Conservation (phyloP, 805 yeast genomes). For the Metschnikowia lunata region DNA sequence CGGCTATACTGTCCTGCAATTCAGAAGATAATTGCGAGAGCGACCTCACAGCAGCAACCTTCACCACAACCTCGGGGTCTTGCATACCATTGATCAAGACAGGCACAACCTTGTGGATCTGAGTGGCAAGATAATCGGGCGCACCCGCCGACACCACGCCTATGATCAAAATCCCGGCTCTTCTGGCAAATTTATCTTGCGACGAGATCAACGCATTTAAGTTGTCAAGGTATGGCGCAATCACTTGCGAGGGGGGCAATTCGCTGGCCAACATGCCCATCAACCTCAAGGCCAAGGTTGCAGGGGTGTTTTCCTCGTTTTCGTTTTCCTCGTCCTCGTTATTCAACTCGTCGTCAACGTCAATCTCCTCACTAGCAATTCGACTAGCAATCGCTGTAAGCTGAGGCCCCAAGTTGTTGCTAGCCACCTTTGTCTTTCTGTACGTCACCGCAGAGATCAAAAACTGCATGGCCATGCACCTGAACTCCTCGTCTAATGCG, state of each 20-base stretch:
- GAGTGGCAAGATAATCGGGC: constrained; percentile 82
- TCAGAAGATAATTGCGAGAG: constrained; percentile 75
- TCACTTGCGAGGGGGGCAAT: constrained; percentile 90
- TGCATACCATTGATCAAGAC: constrained; percentile 71
- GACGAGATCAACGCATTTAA: constrained; percentile 47
- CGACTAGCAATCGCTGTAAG: constrained; percentile 69
- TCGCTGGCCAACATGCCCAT: constrained; percentile 74
- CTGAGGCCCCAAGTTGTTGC: constrained; percentile 79
- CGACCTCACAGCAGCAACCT: constrained; percentile 81
- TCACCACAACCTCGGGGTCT: constrained; percentile 69
- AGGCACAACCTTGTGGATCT: constrained; percentile 69
- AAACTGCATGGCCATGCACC: constrained; percentile 80
- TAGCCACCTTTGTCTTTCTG: constrained; percentile 74
- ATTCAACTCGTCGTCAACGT: constrained; percentile 70
- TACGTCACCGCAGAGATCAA: constrained; percentile 72
- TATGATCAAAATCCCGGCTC: constrained; percentile 80
- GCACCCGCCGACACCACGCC: constrained; percentile 88
- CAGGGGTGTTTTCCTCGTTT: constrained; percentile 84
- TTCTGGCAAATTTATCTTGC: constrained; percentile 68
- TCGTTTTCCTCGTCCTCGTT: constrained; percentile 88
- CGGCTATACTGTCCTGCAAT: constrained; percentile 79
- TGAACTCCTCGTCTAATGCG: constrained; percentile 69
- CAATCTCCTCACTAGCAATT: constrained; percentile 72
- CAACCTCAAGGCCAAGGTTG: constrained; percentile 72
- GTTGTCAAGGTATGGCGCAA: constrained; percentile 69